Percentiles rank a stretch among this genome's conserved stretches.
These are phyloP conservation scores for Populus nigra DNA, from an alignment of 345 rosid species.

Conservation along the genomic window DNA sequence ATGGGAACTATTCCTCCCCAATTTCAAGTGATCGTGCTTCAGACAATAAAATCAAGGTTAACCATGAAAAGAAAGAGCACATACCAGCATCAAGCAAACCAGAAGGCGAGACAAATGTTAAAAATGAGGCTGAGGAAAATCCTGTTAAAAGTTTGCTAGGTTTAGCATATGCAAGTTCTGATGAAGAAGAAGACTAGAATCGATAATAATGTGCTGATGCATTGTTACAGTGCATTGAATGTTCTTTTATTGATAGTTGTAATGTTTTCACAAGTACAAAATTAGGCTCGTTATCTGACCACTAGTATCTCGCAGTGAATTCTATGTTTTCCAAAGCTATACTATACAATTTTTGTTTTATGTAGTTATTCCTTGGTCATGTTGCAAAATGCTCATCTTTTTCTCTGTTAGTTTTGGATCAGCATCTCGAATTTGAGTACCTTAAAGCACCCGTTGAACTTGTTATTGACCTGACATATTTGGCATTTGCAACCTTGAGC, in stretches of 20 bases:
- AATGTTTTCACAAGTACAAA: neutral
- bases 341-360: neutral
- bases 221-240: slow-evolving; percentile 28
- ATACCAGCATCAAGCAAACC: slow-evolving; percentile 22
- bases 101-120: slow-evolving; percentile 23
- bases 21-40: slow-evolving; percentile 29
- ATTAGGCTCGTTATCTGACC: neutral
- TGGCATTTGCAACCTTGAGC: slow-evolving; percentile 48
- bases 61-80: slow-evolving; percentile 31
- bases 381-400: neutral
- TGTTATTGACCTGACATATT: slow-evolving; percentile 41
- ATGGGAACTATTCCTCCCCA: slow-evolving; percentile 25
- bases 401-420: neutral
- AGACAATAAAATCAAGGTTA: slow-evolving; percentile 21
- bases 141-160: slow-evolving; percentile 67
- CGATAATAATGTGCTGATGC: neutral
- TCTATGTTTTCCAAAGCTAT: slow-evolving; percentile 16
- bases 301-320: neutral
- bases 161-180: slow-evolving; percentile 83
- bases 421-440: slow-evolving; percentile 7
- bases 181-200: slow-evolving; percentile 52
- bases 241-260: neutral
- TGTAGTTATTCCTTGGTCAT: slow-evolving; percentile 36
- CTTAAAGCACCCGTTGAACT: slow-evolving; percentile 45
- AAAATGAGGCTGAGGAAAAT: slow-evolving; percentile 20